Conservation (phyloP, 2,329 filamentous ascomycete species). For the Colletotrichum nymphaeae region DNA sequence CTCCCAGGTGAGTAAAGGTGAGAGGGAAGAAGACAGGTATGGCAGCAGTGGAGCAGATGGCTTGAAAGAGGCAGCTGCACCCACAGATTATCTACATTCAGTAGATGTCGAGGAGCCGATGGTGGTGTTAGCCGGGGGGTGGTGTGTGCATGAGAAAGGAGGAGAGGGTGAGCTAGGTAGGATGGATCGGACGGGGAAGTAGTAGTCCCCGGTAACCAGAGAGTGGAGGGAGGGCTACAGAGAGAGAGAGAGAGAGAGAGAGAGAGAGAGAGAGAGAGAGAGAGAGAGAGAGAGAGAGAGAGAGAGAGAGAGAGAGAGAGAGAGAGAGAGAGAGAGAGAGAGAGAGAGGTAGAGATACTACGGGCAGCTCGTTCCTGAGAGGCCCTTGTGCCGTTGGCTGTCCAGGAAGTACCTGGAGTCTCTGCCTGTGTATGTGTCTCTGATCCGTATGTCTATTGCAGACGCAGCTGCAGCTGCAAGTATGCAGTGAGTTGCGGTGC, state of each 20-base stretch:
- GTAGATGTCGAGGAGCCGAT: conserved; percentile 3
- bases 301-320: neutral
- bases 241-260: neutral
- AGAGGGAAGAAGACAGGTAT: conserved; percentile 5
- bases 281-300: neutral
- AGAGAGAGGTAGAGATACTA: neutral
- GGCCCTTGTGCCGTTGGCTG: neutral
- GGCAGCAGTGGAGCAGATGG: neutral
- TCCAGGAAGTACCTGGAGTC: neutral
- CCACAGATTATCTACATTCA: conserved; percentile 33
- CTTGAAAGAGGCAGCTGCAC: conserved; percentile 23
- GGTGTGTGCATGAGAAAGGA: conserved; percentile 18
- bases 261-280: neutral
- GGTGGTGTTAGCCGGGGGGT: neutral
- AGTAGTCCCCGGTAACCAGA: neutral
- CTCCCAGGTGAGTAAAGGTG: conserved; percentile 8
- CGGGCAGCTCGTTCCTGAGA: neutral
- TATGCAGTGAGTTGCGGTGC: conserved; percentile 13
- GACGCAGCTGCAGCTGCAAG: conserved; percentile 7
- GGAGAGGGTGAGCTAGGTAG: neutral
- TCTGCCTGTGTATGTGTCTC: neutral
- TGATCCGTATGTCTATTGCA: conserved; percentile 13
- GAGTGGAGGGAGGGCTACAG: neutral
- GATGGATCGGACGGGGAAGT: neutral
- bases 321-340: neutral